Percentiles rank a stretch among this genome's conserved stretches.
Conservation (phyloP, 352 stramenopile species). For the Phytophthora fragariaefolia region DNA sequence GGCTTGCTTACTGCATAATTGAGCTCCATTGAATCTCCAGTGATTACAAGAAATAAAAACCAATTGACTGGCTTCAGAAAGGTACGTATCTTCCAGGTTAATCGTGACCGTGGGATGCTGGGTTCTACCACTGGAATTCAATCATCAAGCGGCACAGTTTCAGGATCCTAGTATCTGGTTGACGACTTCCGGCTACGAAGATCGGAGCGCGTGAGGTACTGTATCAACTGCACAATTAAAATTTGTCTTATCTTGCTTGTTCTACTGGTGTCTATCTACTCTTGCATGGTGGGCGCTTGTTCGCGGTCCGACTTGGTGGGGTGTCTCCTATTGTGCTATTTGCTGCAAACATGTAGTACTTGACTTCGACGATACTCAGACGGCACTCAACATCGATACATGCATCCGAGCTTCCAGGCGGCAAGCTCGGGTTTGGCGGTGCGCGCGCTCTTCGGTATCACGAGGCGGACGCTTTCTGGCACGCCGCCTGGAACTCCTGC, state of each 20-base stretch:
- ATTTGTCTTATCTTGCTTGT: conserved; percentile 21
- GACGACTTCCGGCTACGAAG: not conserved
- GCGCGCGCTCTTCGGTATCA: not conserved
- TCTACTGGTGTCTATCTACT: conserved; percentile 33
- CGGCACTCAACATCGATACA: conserved; percentile 35
- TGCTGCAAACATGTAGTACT: conserved; percentile 22
- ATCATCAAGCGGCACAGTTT: not conserved
- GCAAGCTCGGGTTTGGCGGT: not conserved
- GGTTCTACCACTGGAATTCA: not conserved
- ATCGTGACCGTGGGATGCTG: too few relatives aligned
- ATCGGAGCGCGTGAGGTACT: not conserved
- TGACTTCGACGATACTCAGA: conserved; percentile 26
- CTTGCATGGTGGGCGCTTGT: conserved; percentile 20
- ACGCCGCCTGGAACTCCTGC: conserved; percentile 58
- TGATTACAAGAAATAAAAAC: too few relatives aligned
- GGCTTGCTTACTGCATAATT: too few relatives aligned
- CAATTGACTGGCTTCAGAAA: too few relatives aligned
- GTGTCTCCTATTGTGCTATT: conserved; percentile 22
- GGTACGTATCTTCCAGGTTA: too few relatives aligned
- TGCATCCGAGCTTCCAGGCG: conserved; percentile 1
- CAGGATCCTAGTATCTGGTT: not conserved
- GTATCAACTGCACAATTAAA: conserved; percentile 11
- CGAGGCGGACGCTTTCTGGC: conserved; percentile 30
- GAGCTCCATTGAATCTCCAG: too few relatives aligned
- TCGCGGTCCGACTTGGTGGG: conserved; percentile 12